These are phyloP conservation scores for Mycena metata DNA, from an alignment of 768 basidiomycete genomes.

Conservation along the genomic window DNA sequence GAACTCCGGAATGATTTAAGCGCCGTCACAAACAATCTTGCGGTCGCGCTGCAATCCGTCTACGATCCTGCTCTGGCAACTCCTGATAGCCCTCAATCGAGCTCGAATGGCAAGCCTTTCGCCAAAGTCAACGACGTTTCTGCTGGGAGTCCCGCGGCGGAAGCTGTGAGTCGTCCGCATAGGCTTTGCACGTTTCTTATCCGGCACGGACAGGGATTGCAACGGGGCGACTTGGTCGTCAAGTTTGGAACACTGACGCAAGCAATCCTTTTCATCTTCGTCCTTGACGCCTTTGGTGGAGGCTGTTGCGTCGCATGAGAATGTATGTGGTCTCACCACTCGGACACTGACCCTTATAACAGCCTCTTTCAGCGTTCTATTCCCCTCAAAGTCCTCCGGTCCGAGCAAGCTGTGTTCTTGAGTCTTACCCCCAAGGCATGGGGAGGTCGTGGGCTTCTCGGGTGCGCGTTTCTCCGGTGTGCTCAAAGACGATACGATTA, in stretches of 20 bases:
- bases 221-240: slow-evolving; percentile 77
- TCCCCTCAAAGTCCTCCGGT: slow-evolving; percentile 68
- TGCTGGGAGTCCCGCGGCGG: slow-evolving; percentile 83
- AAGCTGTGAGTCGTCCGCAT: slow-evolving; percentile 67
- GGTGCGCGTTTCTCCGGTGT: slow-evolving; percentile 60
- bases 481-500: slow-evolving; percentile 10
- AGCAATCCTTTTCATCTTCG: slow-evolving; percentile 62
- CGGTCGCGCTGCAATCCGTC: slow-evolving; percentile 74
- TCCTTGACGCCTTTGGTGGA: slow-evolving; percentile 78
- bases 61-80: slow-evolving; percentile 63
- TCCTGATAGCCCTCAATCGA: slow-evolving; percentile 41
- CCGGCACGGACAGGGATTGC: slow-evolving; percentile 72
- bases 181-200: slow-evolving; percentile 7
- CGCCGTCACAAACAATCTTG: slow-evolving; percentile 76
- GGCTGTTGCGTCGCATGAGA: slow-evolving; percentile 83
- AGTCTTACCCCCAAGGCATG: slow-evolving; percentile 82
- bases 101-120: slow-evolving; percentile 61
- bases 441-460: slow-evolving; percentile 90
- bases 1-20: slow-evolving; percentile 86
- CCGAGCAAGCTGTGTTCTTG: slow-evolving; percentile 59
- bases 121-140: slow-evolving; percentile 88
- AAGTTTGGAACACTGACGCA: slow-evolving; percentile 78
- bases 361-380: slow-evolving; percentile 64
- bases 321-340: slow-evolving; percentile 62
- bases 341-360: background rate